Base-by-base conservation (phyloP, 2,329 filamentous ascomycete species). In the Ploettnerulaceae sp. region DNA sequence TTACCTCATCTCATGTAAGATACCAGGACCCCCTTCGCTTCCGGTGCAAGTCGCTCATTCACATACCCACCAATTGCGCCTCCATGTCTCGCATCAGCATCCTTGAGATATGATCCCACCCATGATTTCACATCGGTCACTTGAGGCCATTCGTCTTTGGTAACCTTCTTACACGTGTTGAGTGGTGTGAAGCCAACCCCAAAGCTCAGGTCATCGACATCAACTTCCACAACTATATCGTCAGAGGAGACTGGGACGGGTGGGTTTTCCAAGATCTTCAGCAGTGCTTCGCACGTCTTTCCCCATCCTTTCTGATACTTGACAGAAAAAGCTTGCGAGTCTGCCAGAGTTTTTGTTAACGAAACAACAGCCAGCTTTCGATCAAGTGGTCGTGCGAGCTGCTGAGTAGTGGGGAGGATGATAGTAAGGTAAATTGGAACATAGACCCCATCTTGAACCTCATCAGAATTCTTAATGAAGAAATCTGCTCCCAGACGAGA, bases 191-290 rank as follows among this genome's bases (percentile, higher is more conserved):
- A 98, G 7, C 89, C 91, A 55, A 96, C 82, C 20, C 93, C 93
- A 62, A 98, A 98, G 21, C 88, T 84, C 56, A 96, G 82, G 64
- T 98, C 93, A 60, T 98, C 93, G 20, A 95, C 86, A 60, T 97
- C 91, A 3, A 89, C 83, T 64, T 97, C 93, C 8, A 81, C 79
- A 53, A 95, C 83, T 40, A 87, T 71, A 56, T 94, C 89, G 54
- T 88, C 83, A 47, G 84, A 82, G 26, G 76, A 70, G 1, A 83
- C 78, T 12, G 72, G 69, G 5, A 76, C 70, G 2, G 91, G 90
- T 20, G 91, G 88, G 67, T 95, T 94, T 63, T 91, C 84, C 6
- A 98, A 76, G 11, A 97, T 76, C 58, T 91, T 89, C 32, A 98
- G 76, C 49, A 98, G 74, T n/a, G 86, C 82, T 63, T 91, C 86